Evolutionary conservation across 2,329 filamentous ascomycete genomes (phyloP).

Genomic region (Huntiella savannae): DNA sequence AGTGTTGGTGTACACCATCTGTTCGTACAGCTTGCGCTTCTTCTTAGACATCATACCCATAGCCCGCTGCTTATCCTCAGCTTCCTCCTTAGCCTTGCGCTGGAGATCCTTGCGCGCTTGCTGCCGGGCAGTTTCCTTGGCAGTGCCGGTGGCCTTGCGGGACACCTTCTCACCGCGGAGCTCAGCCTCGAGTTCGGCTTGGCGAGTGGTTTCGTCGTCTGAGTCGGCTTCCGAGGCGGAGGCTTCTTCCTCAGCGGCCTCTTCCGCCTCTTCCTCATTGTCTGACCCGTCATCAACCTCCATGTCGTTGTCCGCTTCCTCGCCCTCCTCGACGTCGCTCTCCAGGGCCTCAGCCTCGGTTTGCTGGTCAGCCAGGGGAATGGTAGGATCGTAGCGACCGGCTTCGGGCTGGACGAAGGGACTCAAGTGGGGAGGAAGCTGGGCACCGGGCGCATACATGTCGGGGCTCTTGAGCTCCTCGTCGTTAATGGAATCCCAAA

Average conservation of each 20-base stretch:
- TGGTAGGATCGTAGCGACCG: conserved; percentile 80
- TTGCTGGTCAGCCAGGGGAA: conserved; percentile 72
- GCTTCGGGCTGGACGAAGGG: conserved; percentile 80
- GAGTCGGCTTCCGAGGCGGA: conserved; percentile 21
- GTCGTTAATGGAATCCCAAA: conserved; percentile 93
- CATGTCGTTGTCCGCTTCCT: conserved; percentile 28
- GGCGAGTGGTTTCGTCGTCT: conserved; percentile 35
- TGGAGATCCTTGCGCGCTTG: conserved; percentile 50
- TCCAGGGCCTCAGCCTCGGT: conserved; percentile 66
- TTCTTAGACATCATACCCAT: conserved; percentile 98
- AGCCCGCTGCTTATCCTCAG: conserved; percentile 74
- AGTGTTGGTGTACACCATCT: conserved; percentile 91
- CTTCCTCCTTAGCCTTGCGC: conserved; percentile 54
- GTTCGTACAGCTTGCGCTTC: conserved; percentile 93
- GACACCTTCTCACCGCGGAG: conserved; percentile 48
- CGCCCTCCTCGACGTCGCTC: conserved; percentile 38
- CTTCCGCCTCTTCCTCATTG: conserved; percentile 24
- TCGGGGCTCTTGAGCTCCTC: conserved; percentile 74
- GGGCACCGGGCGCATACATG: conserved; percentile 73
- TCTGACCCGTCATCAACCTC: conserved; percentile 21
- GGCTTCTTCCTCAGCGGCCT: conserved; percentile 27
- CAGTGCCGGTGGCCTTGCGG: conserved; percentile 22
- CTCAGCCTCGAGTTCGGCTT: conserved; percentile 85
- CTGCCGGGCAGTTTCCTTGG: conserved; percentile 44
- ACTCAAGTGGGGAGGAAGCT: conserved; percentile 82